Evolutionary conservation across 768 basidiomycete genomes (phyloP).

Genomic region (Mycena kentingensis): DNA sequence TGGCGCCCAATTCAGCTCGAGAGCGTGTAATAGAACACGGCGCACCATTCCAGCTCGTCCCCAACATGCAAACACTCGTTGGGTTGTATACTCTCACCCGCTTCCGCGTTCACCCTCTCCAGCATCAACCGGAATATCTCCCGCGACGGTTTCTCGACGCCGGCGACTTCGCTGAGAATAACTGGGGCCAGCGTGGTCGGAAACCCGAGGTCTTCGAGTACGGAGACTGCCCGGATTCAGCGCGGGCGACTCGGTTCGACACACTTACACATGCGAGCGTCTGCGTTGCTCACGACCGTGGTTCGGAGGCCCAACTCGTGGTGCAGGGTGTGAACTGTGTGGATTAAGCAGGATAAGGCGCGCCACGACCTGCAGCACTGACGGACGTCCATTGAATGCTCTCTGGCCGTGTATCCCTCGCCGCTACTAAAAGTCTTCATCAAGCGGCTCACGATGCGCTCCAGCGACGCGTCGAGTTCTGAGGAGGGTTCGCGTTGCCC

Average conservation of each 20-base stretch:
- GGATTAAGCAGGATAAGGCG: background rate
- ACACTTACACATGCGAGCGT: constrained; percentile 66
- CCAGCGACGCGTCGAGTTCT: constrained; percentile 59
- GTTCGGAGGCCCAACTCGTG: constrained; percentile 46
- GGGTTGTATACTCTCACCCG: constrained; percentile 30
- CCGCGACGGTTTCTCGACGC: constrained; percentile 66
- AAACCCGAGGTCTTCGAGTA: constrained; percentile 65
- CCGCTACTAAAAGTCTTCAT: constrained; percentile 68
- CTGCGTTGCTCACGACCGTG: constrained; percentile 72
- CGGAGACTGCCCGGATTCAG: constrained; percentile 34
- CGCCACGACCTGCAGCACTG: too few relatives aligned
- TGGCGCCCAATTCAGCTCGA: constrained; percentile 29
- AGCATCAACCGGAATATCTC: constrained; percentile 54
- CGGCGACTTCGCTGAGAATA: constrained; percentile 70
- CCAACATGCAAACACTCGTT: constrained; percentile 69
- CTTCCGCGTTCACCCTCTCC: constrained; percentile 13
- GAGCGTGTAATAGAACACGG: background rate
- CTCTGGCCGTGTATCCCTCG: constrained; percentile 66
- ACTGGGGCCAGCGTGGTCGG: constrained; percentile 51
- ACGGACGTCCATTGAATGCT: constrained; percentile 53
- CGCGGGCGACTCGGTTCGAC: background rate
- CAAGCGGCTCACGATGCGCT: constrained; percentile 60
- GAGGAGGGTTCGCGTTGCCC: background rate
- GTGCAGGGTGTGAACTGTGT: constrained; percentile 48
- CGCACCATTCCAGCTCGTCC: constrained; percentile 69